Evolutionary conservation across 1,284 basidiomycete genomes (phyloP).

Genomic region (Puccinia coronata): DNA sequence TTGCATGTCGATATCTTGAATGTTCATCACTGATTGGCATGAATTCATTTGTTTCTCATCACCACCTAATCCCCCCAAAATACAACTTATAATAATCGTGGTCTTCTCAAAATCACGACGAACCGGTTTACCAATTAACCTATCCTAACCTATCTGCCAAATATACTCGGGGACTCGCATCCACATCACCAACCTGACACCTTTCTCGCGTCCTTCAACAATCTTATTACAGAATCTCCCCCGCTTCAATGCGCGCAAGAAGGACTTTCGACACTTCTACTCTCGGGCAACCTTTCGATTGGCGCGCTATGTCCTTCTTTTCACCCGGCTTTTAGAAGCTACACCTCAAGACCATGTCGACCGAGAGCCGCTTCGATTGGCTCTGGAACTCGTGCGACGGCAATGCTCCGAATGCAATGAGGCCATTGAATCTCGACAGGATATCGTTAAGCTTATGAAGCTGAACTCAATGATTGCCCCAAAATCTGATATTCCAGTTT

Average conservation of each 20-base stretch:
- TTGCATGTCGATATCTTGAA: too few species aligned
- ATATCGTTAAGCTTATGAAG: slow-evolving; percentile 8
- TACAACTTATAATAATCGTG: too few species aligned
- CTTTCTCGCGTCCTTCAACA: neutral
- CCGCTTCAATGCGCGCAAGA: slow-evolving; percentile 63
- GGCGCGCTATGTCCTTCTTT: slow-evolving; percentile 81
- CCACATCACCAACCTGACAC: neutral
- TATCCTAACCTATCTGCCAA: too few species aligned
- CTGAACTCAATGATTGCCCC: slow-evolving; percentile 34
- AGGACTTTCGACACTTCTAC: slow-evolving; percentile 75
- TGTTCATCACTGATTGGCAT: too few species aligned
- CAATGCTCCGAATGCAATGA: slow-evolving; percentile 62
- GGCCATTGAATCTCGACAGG: slow-evolving; percentile 41
- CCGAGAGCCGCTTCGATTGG: slow-evolving; percentile 72
- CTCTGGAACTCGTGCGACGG: slow-evolving; percentile 79
- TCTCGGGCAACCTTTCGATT: slow-evolving; percentile 85
- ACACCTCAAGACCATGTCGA: slow-evolving; percentile 78
- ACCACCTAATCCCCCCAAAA: too few species aligned
- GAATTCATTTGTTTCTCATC: too few species aligned
- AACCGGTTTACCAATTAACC: neutral
- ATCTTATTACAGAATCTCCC: slow-evolving; percentile 34
- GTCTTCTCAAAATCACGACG: too few species aligned
- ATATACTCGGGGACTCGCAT: neutral
- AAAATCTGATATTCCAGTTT: slow-evolving; percentile 39
- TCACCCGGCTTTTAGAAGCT: slow-evolving; percentile 80